These are phyloP conservation scores for Stachybotrys chlorohalonatus DNA, from an alignment of 2,329 filamentous ascomycete species.

Conservation along the genomic window DNA sequence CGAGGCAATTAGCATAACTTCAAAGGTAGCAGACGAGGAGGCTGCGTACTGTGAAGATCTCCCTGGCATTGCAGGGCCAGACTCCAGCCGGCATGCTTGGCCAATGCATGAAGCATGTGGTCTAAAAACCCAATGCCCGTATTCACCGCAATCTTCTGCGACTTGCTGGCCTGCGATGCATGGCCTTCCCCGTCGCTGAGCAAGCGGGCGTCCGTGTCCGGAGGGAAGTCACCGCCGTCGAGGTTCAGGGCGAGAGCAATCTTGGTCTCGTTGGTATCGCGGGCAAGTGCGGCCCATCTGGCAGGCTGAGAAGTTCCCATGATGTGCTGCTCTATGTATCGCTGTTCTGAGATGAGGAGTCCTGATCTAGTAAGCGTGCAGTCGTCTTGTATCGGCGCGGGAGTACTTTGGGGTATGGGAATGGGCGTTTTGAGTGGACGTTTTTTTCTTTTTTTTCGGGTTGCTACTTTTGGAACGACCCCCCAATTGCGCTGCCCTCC, in stretches of 20 bases:
- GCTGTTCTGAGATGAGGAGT: background rate
- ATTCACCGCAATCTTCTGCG: constrained; percentile 78
- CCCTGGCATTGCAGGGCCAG: constrained; percentile 74
- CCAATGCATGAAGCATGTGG: constrained; percentile 95
- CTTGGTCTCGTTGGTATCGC: constrained; percentile 97
- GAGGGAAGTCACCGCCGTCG: constrained; percentile 74
- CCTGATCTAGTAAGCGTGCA: background rate
- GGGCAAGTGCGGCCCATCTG: constrained; percentile 70
- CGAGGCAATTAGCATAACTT: constrained; percentile 1
- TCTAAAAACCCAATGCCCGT: constrained; percentile 97
- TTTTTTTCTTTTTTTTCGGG: constrained; percentile 9
- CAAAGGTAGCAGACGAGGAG: background rate
- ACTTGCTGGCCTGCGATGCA: constrained; percentile 74
- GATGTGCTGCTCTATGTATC: background rate
- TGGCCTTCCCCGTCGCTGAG: constrained; percentile 51
- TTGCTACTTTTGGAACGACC: background rate
- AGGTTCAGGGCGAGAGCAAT: constrained; percentile 89
- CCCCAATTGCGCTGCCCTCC: constrained; percentile 2
- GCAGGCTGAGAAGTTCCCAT: constrained; percentile 19
- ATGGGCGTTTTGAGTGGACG: background rate
- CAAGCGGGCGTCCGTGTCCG: constrained; percentile 50
- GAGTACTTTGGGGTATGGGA: background rate
- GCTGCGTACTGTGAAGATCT: constrained; percentile 73
- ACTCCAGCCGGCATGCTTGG: constrained; percentile 95
- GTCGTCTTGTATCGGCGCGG: background rate